phyloP scores from a whole-genome alignment of 2,329 filamentous ascomycete species.

The Neofusicoccum umdonicola region DNA sequence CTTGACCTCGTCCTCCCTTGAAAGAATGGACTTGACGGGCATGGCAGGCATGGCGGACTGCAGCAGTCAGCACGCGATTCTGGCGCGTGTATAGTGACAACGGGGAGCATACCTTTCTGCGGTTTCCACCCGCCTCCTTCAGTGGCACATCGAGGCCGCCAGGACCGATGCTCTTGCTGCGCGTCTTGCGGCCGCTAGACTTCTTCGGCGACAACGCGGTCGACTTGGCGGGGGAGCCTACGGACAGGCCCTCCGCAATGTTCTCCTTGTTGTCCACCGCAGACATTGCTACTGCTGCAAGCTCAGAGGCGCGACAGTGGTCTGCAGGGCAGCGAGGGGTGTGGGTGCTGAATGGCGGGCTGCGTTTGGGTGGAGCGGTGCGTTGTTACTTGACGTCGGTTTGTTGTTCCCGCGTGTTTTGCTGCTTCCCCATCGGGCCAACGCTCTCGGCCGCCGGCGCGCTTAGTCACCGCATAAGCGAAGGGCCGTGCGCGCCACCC shows the following conservation, averaged over 20 bases:
- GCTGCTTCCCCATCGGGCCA: slow-evolving; percentile 15
- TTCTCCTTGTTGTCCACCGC: slow-evolving; percentile 68
- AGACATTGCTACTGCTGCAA: background rate
- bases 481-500: slow-evolving; percentile 11
- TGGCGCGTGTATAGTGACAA: background rate
- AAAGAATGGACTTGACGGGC: slow-evolving; percentile 53
- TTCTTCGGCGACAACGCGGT: slow-evolving; percentile 32
- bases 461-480: slow-evolving; percentile 15
- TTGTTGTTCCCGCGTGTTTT: slow-evolving; percentile 18
- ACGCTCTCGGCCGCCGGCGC: background rate
- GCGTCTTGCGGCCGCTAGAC: slow-evolving; percentile 42
- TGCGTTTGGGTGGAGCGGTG: background rate
- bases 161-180: slow-evolving; percentile 94
- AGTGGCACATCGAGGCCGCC: slow-evolving; percentile 77
- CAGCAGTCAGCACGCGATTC: slow-evolving; percentile 22
- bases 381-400: slow-evolving; percentile 1
- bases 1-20: slow-evolving; percentile 55
- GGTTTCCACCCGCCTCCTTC: slow-evolving; percentile 71
- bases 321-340: background rate
- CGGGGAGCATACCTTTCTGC: slow-evolving; percentile 63
- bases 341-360: background rate
- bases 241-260: slow-evolving; percentile 42
- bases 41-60: slow-evolving; percentile 51
- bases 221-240: slow-evolving; percentile 27
- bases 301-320: background rate